Base-by-base conservation (phyloP, 768 basidiomycete genomes). In the Tricholoma matsutake region DNA sequence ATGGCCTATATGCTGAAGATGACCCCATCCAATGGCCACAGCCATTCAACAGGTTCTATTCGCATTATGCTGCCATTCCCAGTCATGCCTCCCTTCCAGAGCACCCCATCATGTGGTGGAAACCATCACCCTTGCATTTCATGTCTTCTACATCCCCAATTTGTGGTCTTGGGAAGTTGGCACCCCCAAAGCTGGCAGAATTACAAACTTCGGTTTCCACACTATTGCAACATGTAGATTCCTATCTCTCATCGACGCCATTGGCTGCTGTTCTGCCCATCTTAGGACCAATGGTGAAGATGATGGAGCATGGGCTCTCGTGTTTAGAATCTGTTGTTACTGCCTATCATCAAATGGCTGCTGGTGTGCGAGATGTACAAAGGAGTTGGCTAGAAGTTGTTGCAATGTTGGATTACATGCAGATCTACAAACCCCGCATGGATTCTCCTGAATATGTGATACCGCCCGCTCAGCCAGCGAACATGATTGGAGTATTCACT, bases 341-440 rank as follows among this genome's bases (percentile, higher is more conserved):
- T 25, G 31, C 51, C 31, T 52, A 28, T 52, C 22, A 25, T 31
- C 25, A 52, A 31, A 52, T 52, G 51, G 51, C 39, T 41, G 39
- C 39, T 9, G 35, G 20, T 9, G 55, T 56, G 25, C 10, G 22
- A 16, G 55, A 37, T 14, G 28, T 43, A 4, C 55, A 56, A 18
- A 8, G 55, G 25, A 32, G 37, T 25, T 41, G 25, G 35, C 11
- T 56, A 18, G 35, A 56, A 20, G 34, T 56, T 31, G 10, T 13
- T 34, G 55, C 22, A 2, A n/a, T 35, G 16, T 8, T 56, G 3
- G 35, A 56, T 31, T 56, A 37, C 41, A 35, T 56, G 55, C 34
- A 56, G 55, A 43, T 56, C n/a, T 56, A 41, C 22, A 56, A 39
- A 28, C 55, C 55, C 28, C 13, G 32, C 41, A 56, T 56, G 32